Evolutionary conservation across 768 basidiomycete species (phyloP).

Genomic region (Lactifluus volemus): DNA sequence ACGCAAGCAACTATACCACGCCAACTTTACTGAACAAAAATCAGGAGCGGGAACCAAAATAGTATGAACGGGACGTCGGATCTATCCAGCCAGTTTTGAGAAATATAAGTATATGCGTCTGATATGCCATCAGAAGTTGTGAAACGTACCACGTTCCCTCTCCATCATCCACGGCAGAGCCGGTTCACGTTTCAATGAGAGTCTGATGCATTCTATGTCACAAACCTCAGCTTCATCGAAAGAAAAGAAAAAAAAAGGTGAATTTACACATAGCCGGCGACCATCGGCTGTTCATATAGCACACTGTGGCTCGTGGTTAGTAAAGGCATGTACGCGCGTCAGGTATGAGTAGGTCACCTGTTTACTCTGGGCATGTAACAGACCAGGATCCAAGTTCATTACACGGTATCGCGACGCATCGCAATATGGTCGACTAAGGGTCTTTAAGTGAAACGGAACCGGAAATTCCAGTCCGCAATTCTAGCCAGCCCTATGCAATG

Average conservation of each 20-base stretch:
- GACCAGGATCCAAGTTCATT: neutral
- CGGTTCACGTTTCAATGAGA: neutral
- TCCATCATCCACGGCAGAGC: neutral
- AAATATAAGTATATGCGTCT: conserved; percentile 5
- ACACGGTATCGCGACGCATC: neutral
- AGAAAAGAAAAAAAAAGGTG: neutral
- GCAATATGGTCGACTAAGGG: neutral
- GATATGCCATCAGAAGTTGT: neutral
- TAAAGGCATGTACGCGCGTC: neutral
- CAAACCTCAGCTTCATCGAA: neutral
- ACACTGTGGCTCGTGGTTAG: neutral
- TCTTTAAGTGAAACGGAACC: neutral
- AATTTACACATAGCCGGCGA: neutral
- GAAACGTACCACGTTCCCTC: neutral
- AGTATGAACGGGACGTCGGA: neutral
- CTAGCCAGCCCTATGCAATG: neutral
- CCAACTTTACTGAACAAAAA: neutral
- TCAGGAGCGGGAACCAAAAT: neutral
- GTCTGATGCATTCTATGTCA: too few relatives aligned
- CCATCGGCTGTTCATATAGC: neutral
- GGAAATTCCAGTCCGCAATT: neutral
- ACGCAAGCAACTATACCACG: neutral
- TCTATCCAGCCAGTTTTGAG: neutral
- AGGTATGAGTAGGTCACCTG: neutral
- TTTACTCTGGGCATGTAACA: neutral